Percentiles rank a stretch among this genome's conserved stretches.
Evolutionary conservation across 2,329 filamentous ascomycete genomes (phyloP).

Genomic region (Fusarium keratoplasticum): DNA sequence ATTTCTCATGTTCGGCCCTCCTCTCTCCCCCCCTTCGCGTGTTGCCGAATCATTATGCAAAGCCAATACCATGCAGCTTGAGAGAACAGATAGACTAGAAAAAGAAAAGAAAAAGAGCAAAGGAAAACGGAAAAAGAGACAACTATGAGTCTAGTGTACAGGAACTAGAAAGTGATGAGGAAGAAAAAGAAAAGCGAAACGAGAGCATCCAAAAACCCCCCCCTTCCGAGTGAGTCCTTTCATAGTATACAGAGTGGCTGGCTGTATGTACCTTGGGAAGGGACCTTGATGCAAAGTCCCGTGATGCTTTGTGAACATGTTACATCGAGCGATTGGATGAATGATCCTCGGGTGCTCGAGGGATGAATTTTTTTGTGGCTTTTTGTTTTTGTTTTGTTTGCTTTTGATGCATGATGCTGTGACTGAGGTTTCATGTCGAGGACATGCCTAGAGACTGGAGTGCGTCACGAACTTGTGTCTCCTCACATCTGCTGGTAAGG

Average conservation of each 20-base stretch:
- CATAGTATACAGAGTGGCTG: constrained; percentile 41
- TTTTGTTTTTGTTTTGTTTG: not conserved
- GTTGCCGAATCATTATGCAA: constrained; percentile 37
- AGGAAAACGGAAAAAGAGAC: constrained; percentile 11
- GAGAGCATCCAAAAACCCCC: constrained; percentile 40
- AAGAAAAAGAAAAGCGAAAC: not conserved
- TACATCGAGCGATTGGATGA: constrained; percentile 17
- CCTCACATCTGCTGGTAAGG: constrained; percentile 37
- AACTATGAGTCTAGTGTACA: constrained; percentile 39
- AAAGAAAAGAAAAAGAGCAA: constrained; percentile 1
- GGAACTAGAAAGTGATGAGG: constrained; percentile 9
- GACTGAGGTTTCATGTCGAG: not conserved
- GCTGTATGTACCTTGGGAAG: constrained; percentile 34
- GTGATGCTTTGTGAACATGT: constrained; percentile 17
- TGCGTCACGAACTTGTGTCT: not conserved
- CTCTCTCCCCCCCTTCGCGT: not conserved
- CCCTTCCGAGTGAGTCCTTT: constrained; percentile 23
- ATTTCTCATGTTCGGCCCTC: constrained; percentile 17
- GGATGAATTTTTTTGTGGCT: constrained; percentile 15
- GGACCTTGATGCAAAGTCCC: constrained; percentile 16
- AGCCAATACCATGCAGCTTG: constrained; percentile 28
- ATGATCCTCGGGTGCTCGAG: not conserved
- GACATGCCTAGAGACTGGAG: not conserved
- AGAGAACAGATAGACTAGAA: constrained; percentile 10
- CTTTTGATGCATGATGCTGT: not conserved